Percentiles rank a stretch among this genome's conserved stretches.
Evolutionary conservation across 1,284 basidiomycete genomes (phyloP).

Genomic region (Trichosporon asahii): DNA sequence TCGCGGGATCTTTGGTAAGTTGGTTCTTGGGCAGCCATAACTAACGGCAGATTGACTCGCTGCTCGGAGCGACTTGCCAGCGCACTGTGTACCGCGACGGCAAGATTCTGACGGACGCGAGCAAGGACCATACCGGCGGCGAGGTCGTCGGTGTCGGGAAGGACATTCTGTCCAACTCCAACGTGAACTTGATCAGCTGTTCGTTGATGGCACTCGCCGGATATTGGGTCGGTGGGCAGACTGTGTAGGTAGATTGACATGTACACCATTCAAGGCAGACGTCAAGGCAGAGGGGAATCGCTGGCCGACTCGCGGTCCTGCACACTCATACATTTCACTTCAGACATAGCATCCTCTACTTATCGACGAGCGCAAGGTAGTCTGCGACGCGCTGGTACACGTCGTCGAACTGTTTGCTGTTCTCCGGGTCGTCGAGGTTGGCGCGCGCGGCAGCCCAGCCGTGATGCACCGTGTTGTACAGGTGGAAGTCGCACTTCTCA

Average conservation of each 20-base stretch:
- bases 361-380: conserved; percentile 53
- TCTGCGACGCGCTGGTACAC: conserved; percentile 59
- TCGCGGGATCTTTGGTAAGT: conserved; percentile 70
- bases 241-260: not conserved
- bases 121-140: conserved; percentile 32
- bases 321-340: not conserved
- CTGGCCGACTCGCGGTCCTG: too few species aligned
- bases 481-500: conserved; percentile 31
- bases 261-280: not conserved
- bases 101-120: conserved; percentile 65
- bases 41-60: conserved; percentile 62
- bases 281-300: too few species aligned
- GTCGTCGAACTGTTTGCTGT: conserved; percentile 65
- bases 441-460: conserved; percentile 71
- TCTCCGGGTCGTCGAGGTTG: conserved; percentile 62
- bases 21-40: not conserved
- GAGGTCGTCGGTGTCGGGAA: conserved; percentile 64
- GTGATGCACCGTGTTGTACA: conserved; percentile 57
- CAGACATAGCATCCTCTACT: not conserved
- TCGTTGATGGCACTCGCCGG: conserved; percentile 34
- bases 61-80: conserved; percentile 85
- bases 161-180: conserved; percentile 67
- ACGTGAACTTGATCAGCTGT: conserved; percentile 42
- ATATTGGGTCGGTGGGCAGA: conserved; percentile 29
- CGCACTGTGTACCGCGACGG: conserved; percentile 68